Evolutionary conservation across 2,329 filamentous ascomycete genomes (phyloP), one percentile per base, ranked within the genome.

Genomic region (Diplocarpon rosae): DNA sequence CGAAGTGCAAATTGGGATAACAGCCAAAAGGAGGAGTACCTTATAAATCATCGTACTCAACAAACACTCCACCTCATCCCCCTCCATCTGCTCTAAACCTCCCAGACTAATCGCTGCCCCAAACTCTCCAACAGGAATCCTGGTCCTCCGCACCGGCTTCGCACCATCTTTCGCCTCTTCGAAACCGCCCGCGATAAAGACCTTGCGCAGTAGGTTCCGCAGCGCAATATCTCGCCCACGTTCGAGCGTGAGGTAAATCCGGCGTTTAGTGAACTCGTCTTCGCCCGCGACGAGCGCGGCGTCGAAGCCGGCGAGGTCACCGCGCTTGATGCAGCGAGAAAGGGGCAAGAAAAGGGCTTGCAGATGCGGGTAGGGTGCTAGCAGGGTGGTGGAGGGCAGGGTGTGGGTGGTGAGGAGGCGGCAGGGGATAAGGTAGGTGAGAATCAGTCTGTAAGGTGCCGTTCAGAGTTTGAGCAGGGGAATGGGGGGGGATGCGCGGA

Each of bases 11-110:
- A 24, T 24, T 24, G 7, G 20, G 3, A 24, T 24, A 24, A 24
- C 7, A 7, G 20, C 20, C 35, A 8, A 46, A 38, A 38, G 33
- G 38, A 11, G 28, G 45, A 15, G 66, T 65, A 94, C 90, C 78
- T 96, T 98, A 71, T 96, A 98, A 50, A 98, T 95, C 76, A 95
- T 85, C 62, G 95, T 96, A 24, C 92, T 87, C 58, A 98, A 62
- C 56, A 95, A 68, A 63, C 92, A 98, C 65, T 98, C 93, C 3
- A 96, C 89, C 65, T 98, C 92, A 60, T 98, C 93, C 28, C 76
- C 73, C 56, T 95, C 92, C 29, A 93, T 70, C 29, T 71, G 66
- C 59, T 84, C 72, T 53, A 67, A 66, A 53, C 76, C 80, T 42
- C 79, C 81, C 56, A 95, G 72, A 59, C 80, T 80, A 48, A 96